Conservation (phyloP, 2,329 filamentous ascomycete genomes). For the Penicillium corylophilum region DNA sequence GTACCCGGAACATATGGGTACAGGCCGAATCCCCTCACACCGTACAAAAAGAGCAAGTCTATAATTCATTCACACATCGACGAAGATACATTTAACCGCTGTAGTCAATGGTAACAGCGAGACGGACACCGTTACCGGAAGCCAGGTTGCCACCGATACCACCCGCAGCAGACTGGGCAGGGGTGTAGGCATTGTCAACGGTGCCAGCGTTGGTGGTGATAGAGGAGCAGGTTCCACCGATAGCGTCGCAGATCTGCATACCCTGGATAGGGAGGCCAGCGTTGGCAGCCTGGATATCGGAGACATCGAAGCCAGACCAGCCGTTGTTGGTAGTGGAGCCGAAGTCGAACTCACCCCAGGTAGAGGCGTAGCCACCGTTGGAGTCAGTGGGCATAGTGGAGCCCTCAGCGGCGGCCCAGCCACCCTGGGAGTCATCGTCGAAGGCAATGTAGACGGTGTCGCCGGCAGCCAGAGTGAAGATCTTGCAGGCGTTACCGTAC, state of each 20-base stretch:
- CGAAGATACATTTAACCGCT: conserved; percentile 20
- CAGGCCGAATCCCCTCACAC: neutral
- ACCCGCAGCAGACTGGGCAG: conserved; percentile 26
- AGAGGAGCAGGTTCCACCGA: conserved; percentile 29
- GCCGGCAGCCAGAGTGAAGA: conserved; percentile 30
- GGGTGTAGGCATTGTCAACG: conserved; percentile 36
- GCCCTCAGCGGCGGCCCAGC: conserved; percentile 29
- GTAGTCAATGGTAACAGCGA: conserved; percentile 28
- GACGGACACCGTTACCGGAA: conserved; percentile 19
- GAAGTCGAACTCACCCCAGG: conserved; percentile 38
- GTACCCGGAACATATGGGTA: neutral
- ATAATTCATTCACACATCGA: neutral
- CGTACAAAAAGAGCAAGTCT: neutral
- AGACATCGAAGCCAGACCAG: conserved; percentile 36
- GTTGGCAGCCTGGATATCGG: conserved; percentile 33
- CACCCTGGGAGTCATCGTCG: conserved; percentile 35
- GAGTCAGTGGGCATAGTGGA: conserved; percentile 25
- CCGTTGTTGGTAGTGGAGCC: conserved; percentile 25
- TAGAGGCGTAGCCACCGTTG: conserved; percentile 28
- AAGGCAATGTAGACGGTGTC: conserved; percentile 37
- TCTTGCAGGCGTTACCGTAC: conserved; percentile 32
- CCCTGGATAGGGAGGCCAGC: conserved; percentile 32
- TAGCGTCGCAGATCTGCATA: conserved; percentile 36
- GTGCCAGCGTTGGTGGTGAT: conserved; percentile 24
- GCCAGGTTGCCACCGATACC: conserved; percentile 37